Base-by-base conservation (phyloP, 1,139 yeast genomes). In the Blastobotrys buckinghamii region DNA sequence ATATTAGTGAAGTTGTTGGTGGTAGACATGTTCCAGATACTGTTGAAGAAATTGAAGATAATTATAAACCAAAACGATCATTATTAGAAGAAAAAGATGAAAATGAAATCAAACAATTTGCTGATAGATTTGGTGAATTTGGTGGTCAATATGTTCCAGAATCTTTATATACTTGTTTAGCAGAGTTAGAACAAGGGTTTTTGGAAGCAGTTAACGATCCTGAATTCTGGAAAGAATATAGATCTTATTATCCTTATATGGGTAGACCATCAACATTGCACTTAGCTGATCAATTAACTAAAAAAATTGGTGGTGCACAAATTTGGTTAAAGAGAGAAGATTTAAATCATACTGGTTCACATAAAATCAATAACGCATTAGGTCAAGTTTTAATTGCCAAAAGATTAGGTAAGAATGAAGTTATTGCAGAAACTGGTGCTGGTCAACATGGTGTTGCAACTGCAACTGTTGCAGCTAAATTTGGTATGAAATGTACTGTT, bases 401-500 rank as follows among this genome's bases (percentile, higher is more conserved):
- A 68, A 79, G 98, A 67, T 75, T 94, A 59, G 98, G 98, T 44
- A 92, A 92, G 74, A 81, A 74, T 53, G 82, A 85, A 60, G 80
- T 92, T 54, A 92, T 92, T 66, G 99, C 99, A 41, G 99, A 92
- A 73, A 92, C 99, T 41, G 99, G 99, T 69, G 99, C 99, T 48
- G 99, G 99, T 55, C 99, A 92, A 74, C 99, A 92, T 66, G 99
- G 99, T 73, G 99, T 92, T 40, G 99, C 99, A 42, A 92, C 98
- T 51, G 99, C 99, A 29, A 92, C 98, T 50, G 97, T 96, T 0
- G 90, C 96, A 72, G 99, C 99, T 57, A 94, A 92, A 68, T 92
- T 92, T 60, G 98, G 98, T 47, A 68, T 92, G 69, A 81, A 85
- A 65, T 92, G 98, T 74, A 87, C 88, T n/a, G 95, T 92, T 35